Conservation (phyloP, 164 flowering plant genomes). For the Macadamia tetraphylla region DNA sequence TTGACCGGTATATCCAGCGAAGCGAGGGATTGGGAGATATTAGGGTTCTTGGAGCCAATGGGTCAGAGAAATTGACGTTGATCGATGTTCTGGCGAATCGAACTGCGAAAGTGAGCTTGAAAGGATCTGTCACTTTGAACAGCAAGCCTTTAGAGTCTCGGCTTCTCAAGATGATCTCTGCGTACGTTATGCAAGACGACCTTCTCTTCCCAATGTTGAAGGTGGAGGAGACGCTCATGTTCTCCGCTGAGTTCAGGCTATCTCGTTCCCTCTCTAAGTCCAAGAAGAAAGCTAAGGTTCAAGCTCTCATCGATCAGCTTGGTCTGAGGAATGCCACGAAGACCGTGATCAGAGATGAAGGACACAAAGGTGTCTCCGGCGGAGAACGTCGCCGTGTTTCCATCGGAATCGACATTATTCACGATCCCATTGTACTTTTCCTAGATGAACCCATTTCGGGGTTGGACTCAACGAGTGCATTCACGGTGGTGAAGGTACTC, state of each 20-base stretch:
- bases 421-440: constrained; percentile 76
- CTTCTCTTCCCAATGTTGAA: constrained; percentile 87
- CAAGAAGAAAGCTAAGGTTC: constrained; percentile 63
- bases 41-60: constrained; percentile 91
- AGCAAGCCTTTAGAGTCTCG: constrained; percentile 56
- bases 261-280: constrained; percentile 60
- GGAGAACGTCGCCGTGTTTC: constrained; percentile 89
- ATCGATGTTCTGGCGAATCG: constrained; percentile 87
- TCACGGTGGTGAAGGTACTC: constrained; percentile 75
- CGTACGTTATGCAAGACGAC: constrained; percentile 93
- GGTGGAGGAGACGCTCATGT: constrained; percentile 89
- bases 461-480: constrained; percentile 82
- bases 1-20: constrained; percentile 68
- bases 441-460: constrained; percentile 96
- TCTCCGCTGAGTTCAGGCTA: constrained; percentile 81
- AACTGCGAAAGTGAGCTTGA: constrained; percentile 59
- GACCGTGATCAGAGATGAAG: constrained; percentile 88
- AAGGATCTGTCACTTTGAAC: constrained; percentile 55
- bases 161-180: constrained; percentile 64
- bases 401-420: constrained; percentile 82
- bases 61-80: constrained; percentile 90
- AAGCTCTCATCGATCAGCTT: constrained; percentile 76
- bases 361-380: constrained; percentile 87
- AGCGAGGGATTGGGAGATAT: constrained; percentile 78
- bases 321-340: constrained; percentile 67